Evolutionary conservation across 192 early-diverging fungal species (phyloP), one percentile per base, ranked within the genome.

Genomic region (Allomyces macrogynus): DNA sequence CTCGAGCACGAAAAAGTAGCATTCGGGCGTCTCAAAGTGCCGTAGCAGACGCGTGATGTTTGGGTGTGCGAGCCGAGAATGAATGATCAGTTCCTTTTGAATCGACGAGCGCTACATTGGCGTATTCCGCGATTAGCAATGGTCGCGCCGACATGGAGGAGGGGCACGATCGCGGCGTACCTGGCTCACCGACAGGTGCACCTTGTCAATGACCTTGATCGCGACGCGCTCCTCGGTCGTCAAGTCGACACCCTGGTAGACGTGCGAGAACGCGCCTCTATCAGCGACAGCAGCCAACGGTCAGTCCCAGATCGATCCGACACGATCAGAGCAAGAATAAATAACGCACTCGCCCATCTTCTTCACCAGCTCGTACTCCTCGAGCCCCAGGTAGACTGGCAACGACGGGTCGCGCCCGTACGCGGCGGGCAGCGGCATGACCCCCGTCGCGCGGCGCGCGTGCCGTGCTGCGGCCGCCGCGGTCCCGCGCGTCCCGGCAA

Each of bases 251-350:
- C 87, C 90, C 66, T 82, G 81, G 76, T 87, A 90, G 14, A 92
- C 90, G 67, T 83, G 86, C 64, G 84, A 87, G 75, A 92, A 92
- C 20, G 90, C 90, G 42, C 90, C 89, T 70, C 87, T 89, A 79
- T 62, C 61, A n/a, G n/a, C n/a, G n/a, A n/a, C n/a, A n/a, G n/a
- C 62, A 62, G 61, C 32, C 67, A 64, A 40, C 32, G 10, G n/a
- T 23, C 9, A 68, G 24, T 43, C 62, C 22, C 10, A 22, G 18
- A 10, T 44, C 57, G 43, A 8, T 64, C 62, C 67, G 32, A 40
- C 32, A 7, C 32, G n/a, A n/a, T n/a, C 4, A 40, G 0, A 2
- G 8, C 3, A 40, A 40, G 4, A 43, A 54, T 8, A n/a, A n/a
- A n/a, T n/a, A n/a, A 86, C 83, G 74, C 77, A 85, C 84, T 86